A percentile compares a stretch with the other conserved stretches of the same genome.
Evolutionary conservation across 2,329 filamentous ascomycete species (phyloP).

Genomic region (Aspergillus viridinutans): DNA sequence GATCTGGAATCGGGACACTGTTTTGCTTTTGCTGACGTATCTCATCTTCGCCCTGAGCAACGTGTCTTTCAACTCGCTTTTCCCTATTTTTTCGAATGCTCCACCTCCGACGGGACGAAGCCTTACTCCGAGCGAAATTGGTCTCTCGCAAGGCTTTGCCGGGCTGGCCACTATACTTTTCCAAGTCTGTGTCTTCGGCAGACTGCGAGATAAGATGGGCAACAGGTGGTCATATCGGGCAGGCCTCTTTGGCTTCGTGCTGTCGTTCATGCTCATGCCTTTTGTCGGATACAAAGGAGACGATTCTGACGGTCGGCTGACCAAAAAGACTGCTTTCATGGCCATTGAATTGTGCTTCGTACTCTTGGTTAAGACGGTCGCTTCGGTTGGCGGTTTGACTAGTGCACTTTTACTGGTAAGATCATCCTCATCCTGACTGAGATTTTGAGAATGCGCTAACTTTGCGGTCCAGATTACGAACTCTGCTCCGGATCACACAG

Average conservation of each 20-base stretch:
- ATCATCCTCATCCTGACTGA: background rate
- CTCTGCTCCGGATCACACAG: slow-evolving; percentile 77
- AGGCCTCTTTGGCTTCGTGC: slow-evolving; percentile 71
- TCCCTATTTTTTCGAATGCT: slow-evolving; percentile 84
- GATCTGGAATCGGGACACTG: slow-evolving; percentile 73
- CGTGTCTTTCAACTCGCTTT: slow-evolving; percentile 91
- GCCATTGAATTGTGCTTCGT: slow-evolving; percentile 77
- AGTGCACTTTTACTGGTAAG: slow-evolving; percentile 81
- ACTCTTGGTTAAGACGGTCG: slow-evolving; percentile 83
- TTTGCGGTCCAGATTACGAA: slow-evolving; percentile 70
- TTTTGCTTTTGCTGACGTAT: slow-evolving; percentile 78
- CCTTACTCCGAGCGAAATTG: slow-evolving; percentile 74
- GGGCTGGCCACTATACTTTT: slow-evolving; percentile 84
- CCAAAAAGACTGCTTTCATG: slow-evolving; percentile 63
- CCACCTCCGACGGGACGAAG: slow-evolving; percentile 70
- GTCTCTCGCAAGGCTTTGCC: slow-evolving; percentile 77
- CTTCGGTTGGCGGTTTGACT: slow-evolving; percentile 82
- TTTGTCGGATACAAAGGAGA: slow-evolving; percentile 76
- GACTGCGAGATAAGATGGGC: slow-evolving; percentile 71
- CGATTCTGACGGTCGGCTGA: slow-evolving; percentile 52
- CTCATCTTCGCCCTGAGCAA: slow-evolving; percentile 92
- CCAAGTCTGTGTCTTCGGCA: slow-evolving; percentile 80
- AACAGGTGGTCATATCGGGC: slow-evolving; percentile 81
- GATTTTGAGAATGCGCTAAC: background rate
- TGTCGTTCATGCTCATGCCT: slow-evolving; percentile 83